phyloP scores from a whole-genome alignment of 306 rosid species.

The Inga laurina region DNA sequence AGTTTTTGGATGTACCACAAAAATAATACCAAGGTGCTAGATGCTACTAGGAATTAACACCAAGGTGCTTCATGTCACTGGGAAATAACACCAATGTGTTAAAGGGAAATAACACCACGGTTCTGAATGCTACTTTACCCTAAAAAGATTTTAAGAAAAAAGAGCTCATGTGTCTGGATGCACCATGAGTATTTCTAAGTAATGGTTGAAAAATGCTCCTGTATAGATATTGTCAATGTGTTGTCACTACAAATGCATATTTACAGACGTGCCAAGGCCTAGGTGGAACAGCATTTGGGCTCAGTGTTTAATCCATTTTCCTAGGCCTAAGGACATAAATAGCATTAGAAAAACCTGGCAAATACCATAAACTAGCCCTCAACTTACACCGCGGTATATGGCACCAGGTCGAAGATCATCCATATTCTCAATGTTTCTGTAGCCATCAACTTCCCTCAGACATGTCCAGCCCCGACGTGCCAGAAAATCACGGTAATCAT shows the following conservation, averaged over 20 bases:
- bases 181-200: background rate
- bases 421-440: slow-evolving; percentile 80
- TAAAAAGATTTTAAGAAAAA: background rate
- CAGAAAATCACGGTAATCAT: slow-evolving; percentile 81
- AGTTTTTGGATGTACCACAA: no score
- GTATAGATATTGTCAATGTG: slow-evolving; percentile 10
- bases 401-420: slow-evolving; percentile 94
- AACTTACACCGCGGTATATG: slow-evolving; percentile 77
- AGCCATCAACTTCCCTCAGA: slow-evolving; percentile 80
- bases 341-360: slow-evolving; percentile 29
- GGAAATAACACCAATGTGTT: no score
- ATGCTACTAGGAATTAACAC: no score
- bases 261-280: slow-evolving; percentile 42
- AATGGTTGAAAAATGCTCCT: slow-evolving; percentile 21
- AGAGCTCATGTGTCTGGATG: background rate
- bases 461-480: slow-evolving; percentile 77
- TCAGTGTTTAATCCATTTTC: slow-evolving; percentile 30
- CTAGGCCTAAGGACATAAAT: slow-evolving; percentile 24
- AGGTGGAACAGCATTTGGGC: slow-evolving; percentile 21
- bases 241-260: slow-evolving; percentile 30
- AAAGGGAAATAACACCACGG: no score
- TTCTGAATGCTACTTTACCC: no score
- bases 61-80: no score
- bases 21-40: no score
- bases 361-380: slow-evolving; percentile 38